Base-by-base conservation (phyloP, 2,329 filamentous ascomycete genomes). In the Aureobasidium lini region DNA sequence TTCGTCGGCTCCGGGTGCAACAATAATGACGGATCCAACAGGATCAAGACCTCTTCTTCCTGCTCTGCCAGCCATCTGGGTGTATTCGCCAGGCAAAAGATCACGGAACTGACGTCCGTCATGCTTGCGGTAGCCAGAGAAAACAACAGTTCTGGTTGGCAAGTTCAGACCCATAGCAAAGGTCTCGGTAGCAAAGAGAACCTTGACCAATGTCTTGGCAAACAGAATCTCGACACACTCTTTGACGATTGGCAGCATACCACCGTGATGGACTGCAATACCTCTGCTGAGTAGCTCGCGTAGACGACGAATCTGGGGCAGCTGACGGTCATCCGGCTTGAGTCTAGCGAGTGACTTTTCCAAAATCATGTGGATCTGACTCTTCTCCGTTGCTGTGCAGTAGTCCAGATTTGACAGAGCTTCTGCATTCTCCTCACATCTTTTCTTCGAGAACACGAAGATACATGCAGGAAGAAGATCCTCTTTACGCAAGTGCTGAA, bases 101-200 rank as follows among this genome's bases (percentile, higher is more conserved):
- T 96, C 94, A 64, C 94, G 83, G 77, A 97, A 97, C 4, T 84
- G 84, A 66, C 94, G 89, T 6, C 94, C 94, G 69, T 99, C 94
- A 65, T 96, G 93, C 72, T 99, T 99, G 54, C 94, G 85, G 73
- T 94, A 96, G 9, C 94, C 94, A 10, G 94, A 97, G 73, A 99
- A 99, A 1, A 97, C 93, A 0, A 99, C 94, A 0, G 94, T 99
- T 64, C 94, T 84, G 1, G 94, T 99, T 0, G 94, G 94, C 60
- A 99, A 76, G 69, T 99, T 99, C 34, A 99, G 80, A 31, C 94
- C 94, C 92, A 99, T 99, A 37, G 94, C 94, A 72, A 99, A 99
- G 0, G 94, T 99, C 72, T 99, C 94, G 0, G 94, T 99, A 0
- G 94, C 94, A 69, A 99, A 99, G 2, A 99, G 81, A 3, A 99